Conservation (phyloP, 257 asterid genomes). For the Apocynum venetum region DNA sequence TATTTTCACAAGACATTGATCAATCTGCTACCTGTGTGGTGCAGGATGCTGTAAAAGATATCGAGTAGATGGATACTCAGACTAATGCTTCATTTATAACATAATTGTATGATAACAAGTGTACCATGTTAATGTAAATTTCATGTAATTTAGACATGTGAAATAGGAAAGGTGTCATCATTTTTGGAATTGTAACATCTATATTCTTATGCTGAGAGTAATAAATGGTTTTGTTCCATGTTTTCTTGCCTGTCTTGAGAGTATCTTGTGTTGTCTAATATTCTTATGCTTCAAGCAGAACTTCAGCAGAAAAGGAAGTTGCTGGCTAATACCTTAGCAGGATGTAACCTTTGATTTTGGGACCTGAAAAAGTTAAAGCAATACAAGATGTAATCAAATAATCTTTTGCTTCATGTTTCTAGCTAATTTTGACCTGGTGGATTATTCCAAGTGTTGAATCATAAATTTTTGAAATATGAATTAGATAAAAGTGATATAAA, state of each 20-base stretch:
- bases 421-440: too few species aligned
- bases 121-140: constrained; percentile 8
- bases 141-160: constrained; percentile 13
- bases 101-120: neutral
- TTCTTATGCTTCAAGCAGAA: neutral
- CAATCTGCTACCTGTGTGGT: neutral
- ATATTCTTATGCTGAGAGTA: neutral
- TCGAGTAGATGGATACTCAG: constrained; percentile 20
- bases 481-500: too few species aligned
- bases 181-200: constrained; percentile 11
- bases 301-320: too few species aligned
- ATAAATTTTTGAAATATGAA: too few species aligned
- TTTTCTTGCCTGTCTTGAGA: neutral
- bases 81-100: neutral
- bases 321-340: too few species aligned
- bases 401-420: too few species aligned
- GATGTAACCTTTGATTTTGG: too few species aligned
- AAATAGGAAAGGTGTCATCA: constrained; percentile 5
- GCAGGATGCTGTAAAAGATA: constrained; percentile 50
- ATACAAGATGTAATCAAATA: too few species aligned
- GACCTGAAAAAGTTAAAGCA: too few species aligned
- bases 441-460: too few species aligned
- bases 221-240: neutral
- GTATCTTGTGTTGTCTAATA: neutral
- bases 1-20: neutral